Evolutionary conservation across 2,329 filamentous ascomycete species (phyloP), one percentile per base, ranked within the genome.

Genomic region (Phyllosticta citribraziliensis): DNA sequence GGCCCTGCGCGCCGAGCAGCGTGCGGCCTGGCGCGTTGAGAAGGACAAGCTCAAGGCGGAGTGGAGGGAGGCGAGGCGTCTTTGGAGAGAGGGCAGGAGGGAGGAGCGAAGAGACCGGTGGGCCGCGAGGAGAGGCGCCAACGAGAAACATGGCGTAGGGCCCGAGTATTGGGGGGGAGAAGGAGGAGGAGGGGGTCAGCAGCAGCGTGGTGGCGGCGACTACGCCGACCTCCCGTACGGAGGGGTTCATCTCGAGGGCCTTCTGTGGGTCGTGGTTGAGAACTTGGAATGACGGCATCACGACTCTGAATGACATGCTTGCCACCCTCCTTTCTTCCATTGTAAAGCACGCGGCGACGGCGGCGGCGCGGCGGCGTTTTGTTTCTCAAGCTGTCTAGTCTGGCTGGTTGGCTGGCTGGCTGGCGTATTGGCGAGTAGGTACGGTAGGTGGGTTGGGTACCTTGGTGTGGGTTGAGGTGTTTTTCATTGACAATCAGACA

Each of bases 41-140:
- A 57, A 66, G 63, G 12, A 62, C 53, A 50, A 65, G 62, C 2
- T 65, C 68, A 55, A 65, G 64, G 55, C 60, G 19, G 22, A 56
- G 63, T 54, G 30, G 50, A 40, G 58, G 60, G 62, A 62, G 52
- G 58, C 10, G 35, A 60, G 20, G 33, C 12, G 56, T 52, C 30
- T 20, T 35, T 55, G 14, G 57, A 57, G 5, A 25, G 53, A 57
- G 51, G 52, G 62, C 20, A 24, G 27, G 25, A 52, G 35, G 50
- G 56, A 27, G 55, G 14, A 51, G 51, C 19, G n/a, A 24, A n/a
- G 40, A 56, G 27, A 54, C 22, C 27, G 35, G 35, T 20, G 19
- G 19, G 25, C 50, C 17, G 20, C 54, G 52, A 20, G 56, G 30
- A 40, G 64, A 65, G 14, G 50, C 5, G 24, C 9, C 14, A 17